Evolutionary conservation across 2,329 filamentous ascomycete species (phyloP), one percentile per base, ranked within the genome.

Genomic region (Pseudogymnoascus sp.): DNA sequence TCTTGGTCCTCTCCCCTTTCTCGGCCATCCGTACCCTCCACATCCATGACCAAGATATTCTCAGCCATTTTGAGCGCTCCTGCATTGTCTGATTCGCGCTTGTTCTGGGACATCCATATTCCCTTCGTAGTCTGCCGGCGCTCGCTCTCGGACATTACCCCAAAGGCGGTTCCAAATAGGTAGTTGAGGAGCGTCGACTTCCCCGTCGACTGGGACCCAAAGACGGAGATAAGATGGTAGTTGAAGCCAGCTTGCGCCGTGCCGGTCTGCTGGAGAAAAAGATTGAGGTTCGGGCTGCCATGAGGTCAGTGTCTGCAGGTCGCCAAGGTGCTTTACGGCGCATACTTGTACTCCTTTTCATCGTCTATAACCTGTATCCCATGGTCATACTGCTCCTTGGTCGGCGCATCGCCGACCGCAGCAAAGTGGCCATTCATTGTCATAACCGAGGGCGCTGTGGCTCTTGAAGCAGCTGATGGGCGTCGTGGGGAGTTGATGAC

Each of bases 21-120:
- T 68, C 94, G 86, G 60, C 94, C 94, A 74, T 99, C 94, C 9
- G 94, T 97, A 67, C 94, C 94, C 76, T 99, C 94, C 44, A 99
- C 94, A 72, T 99, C 94, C 94, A 99, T 99, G 68, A 99, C 94
- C 65, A 99, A 80, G 70, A 99, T 97, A 75, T 99, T 99, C 70
- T 96, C 91, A 61, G 93, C 92, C 92, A 97, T 97, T 66, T 79
- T 79, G 66, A 77, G 76, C 58, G 74, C 76, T 61, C 76, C 74
- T 66, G 76, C 75, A 59, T 78, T 75, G 67, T 81, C 81, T 7
- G 71, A 73, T 44, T 76, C 74, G 29, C 79, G 78, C 79, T 96
- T 96, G 77, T 97, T 97, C 79, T 96, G 96, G 66, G 92, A 96
- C 88, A 99, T 88, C 94, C 94, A 99, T 73, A 99, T 99, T 72